Conservation (phyloP, 2,329 filamentous ascomycete genomes). For the Biscogniauxia marginata region DNA sequence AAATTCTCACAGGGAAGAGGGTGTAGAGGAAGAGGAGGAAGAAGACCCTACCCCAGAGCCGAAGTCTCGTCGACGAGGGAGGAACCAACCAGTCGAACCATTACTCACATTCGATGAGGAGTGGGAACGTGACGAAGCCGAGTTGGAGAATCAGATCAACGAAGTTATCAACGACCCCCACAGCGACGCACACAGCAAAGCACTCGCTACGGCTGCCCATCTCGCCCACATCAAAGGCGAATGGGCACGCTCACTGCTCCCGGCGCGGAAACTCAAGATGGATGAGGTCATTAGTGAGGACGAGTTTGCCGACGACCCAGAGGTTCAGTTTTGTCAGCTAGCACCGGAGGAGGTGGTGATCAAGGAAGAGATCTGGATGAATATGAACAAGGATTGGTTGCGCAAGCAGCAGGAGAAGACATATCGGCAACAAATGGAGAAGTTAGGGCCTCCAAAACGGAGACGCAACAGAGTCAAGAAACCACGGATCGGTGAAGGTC, state of each 20-base stretch:
- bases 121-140: constrained; percentile 62
- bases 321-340: constrained; percentile 79
- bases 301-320: constrained; percentile 86
- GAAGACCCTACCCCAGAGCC: constrained; percentile 24
- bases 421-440: constrained; percentile 67
- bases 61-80: constrained; percentile 22
- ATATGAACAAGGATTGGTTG: constrained; percentile 91
- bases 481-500: constrained; percentile 62
- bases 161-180: constrained; percentile 65
- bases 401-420: constrained; percentile 82
- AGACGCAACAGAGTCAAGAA: constrained; percentile 49
- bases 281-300: constrained; percentile 68
- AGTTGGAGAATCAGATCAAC: constrained; percentile 68
- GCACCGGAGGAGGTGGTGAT: constrained; percentile 70
- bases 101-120: constrained; percentile 59
- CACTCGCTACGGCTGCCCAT: constrained; percentile 57
- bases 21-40: constrained; percentile 31
- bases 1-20: constrained; percentile 29
- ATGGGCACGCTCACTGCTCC: constrained; percentile 49
- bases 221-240: constrained; percentile 53
- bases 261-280: constrained; percentile 52
- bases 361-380: constrained; percentile 93
- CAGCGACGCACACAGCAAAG: constrained; percentile 51
- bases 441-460: constrained; percentile 51
- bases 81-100: constrained; percentile 33